These are phyloP conservation scores for Daldinia sp. DNA, from an alignment of 2,329 filamentous ascomycete genomes.

Conservation along the genomic window DNA sequence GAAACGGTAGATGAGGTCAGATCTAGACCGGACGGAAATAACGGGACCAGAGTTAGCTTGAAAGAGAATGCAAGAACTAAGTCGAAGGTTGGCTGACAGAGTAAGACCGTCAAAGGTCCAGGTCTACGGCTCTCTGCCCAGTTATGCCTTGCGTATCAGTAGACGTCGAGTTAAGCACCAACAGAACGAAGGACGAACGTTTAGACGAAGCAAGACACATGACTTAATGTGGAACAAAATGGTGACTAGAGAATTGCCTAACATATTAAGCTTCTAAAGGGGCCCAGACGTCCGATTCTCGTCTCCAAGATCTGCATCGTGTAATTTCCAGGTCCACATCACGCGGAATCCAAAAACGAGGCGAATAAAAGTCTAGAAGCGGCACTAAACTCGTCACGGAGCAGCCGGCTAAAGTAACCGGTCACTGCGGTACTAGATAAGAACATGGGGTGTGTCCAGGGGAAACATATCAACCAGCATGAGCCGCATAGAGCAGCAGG, in stretches of 20 bases:
- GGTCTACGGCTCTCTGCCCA: constrained; percentile 6
- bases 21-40: constrained; percentile 24
- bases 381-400: constrained; percentile 31
- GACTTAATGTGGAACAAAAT: constrained; percentile 35
- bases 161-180: constrained; percentile 33
- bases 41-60: constrained; percentile 21
- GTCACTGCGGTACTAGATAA: constrained; percentile 28
- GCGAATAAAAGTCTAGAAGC: constrained; percentile 35
- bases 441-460: constrained; percentile 25
- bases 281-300: background rate
- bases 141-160: constrained; percentile 26
- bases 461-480: constrained; percentile 23
- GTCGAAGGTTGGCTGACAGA: constrained; percentile 17
- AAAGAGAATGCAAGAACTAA: constrained; percentile 19
- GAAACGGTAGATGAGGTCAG: constrained; percentile 28
- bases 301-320: constrained; percentile 28
- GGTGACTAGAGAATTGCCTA: constrained; percentile 24
- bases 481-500: constrained; percentile 29
- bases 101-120: constrained; percentile 28
- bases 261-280: constrained; percentile 29
- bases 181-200: constrained; percentile 24
- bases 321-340: constrained; percentile 34
- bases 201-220: constrained; percentile 31
- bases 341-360: constrained; percentile 26
- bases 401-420: constrained; percentile 32